These are phyloP conservation scores for Paramyrothecium sp. DNA, from an alignment of 2,329 filamentous ascomycete species.

Conservation along the genomic window DNA sequence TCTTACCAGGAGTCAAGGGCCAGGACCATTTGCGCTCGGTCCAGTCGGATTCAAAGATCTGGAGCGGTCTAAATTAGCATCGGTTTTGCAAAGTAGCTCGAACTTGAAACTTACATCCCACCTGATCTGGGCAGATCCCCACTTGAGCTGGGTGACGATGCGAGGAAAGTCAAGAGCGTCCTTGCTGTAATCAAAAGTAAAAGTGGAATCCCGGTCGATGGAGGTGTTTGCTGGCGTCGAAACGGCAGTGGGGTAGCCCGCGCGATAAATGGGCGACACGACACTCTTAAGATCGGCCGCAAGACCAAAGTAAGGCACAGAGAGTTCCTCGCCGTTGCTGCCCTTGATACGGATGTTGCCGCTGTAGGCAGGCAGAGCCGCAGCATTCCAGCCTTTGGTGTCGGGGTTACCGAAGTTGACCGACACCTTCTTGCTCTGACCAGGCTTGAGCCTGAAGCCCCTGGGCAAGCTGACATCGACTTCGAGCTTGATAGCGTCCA, in stretches of 20 bases:
- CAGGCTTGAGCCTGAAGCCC: background rate
- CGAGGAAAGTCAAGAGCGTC: background rate
- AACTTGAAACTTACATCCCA: background rate
- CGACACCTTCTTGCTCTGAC: background rate
- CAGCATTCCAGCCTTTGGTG: background rate
- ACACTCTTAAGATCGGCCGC: slow-evolving; percentile 5
- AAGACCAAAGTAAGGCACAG: slow-evolving; percentile 26
- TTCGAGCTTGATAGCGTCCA: slow-evolving; percentile 10
- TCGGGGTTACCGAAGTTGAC: background rate
- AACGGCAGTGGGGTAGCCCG: background rate
- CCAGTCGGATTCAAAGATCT: background rate
- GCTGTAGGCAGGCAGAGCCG: slow-evolving; percentile 28
- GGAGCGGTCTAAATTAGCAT: background rate
- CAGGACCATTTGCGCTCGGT: background rate
- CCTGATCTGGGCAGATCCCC: background rate
- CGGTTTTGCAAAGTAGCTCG: background rate
- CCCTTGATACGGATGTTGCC: slow-evolving; percentile 30
- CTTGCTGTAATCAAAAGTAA: background rate
- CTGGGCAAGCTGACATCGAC: slow-evolving; percentile 3
- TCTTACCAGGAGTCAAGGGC: background rate
- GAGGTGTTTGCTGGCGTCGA: background rate
- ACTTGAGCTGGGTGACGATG: background rate
- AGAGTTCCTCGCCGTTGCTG: slow-evolving; percentile 27
- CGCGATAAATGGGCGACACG: background rate
- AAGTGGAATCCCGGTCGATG: background rate